Evolutionary conservation across 2,329 filamentous ascomycete genomes (phyloP), one percentile per base, ranked within the genome.

Genomic region (Lasiodiplodia hormozganensis): DNA sequence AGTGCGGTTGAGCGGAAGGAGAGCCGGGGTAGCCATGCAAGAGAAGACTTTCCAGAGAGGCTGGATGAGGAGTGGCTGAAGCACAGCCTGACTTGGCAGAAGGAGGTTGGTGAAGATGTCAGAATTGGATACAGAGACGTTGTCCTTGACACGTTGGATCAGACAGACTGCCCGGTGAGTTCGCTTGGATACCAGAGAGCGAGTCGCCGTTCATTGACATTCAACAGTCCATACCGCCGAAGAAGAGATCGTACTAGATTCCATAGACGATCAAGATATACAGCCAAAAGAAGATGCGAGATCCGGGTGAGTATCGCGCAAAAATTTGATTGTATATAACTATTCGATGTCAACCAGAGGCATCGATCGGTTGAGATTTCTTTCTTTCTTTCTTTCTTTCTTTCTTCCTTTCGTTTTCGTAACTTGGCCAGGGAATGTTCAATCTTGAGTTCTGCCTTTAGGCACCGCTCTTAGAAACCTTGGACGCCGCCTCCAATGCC

Each of bases 51-150:
- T 52, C 76, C 77, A 1, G 80, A 83, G 36, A 72, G 83, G 2
- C 73, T 81, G 69, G 81, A 85, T 71, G 74, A 75, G 34, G 67
- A 74, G 65, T 84, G 82, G 81, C 78, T 84, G 81, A 82, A 79
- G 74, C 83, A 85, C 77, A 84, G 79, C 69, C 68, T 85, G 69
- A 83, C 77, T 25, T 85, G 83, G 83, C 82, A 84, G 74, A 70
- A 66, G 47, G 73, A 71, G 18, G 74, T 79, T 4, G 81, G 78
- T 0, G 76, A 81, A 11, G 76, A 79, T 5, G 82, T 85, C 1
- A 73, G 71, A 69, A 76, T 82, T 70, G 80, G 79, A 36, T 84
- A 80, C 68, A 77, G 83, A 62, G 76, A 69, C 16, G 83, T 85
- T 28, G 73, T 76, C 25, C 78, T 81, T 77, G 71, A 73, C 38